Evolutionary conservation across 345 rosid genomes (phyloP), one percentile per base, ranked within the genome.

Genomic region (Microcos paniculata): DNA sequence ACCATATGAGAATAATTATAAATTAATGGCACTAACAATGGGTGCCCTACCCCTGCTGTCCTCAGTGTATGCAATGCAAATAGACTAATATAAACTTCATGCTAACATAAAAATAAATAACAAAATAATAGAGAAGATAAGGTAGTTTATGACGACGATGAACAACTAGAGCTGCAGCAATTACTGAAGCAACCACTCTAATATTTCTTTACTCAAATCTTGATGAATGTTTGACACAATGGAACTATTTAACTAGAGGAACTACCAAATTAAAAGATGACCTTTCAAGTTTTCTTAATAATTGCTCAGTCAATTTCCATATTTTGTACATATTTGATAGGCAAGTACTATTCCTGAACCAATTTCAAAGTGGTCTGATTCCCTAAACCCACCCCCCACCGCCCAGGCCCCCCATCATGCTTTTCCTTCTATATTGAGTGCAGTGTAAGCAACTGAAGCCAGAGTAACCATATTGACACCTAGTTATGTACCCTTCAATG

Each of bases 21-120:
- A 59, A 59, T 28, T 59, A 5, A 69, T 26, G 33, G 28, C 19
- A 42, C 12, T 10, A 48, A 68, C 14, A 68, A 49, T 30, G 43
- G 43, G 35, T 48, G 18, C 57, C 16, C 26, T 67, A 28, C 72
- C 30, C 57, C 24, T 16, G 57, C 52, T 48, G 72, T 26, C 48
- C 43, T 16, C 72, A 30, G 5, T 48, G 28, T 26, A 8, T 48
- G 8, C 48, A 3, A 68, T 68, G 72, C 42, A 68, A 48, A n/a
- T 30, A 49, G 58, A 30, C 57, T 56, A 46, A 28, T 8, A 48
- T 26, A 24, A 16, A 10, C 14, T 69, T 69, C 43, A 69, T 46
- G 56, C 56, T 45, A 35, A 46, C 70, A 21, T 64, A 46, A 46
- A 66, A 67, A 67, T 26, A 26, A 66, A 26, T 67, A 46, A 67